phyloP scores from a whole-genome alignment of 1,139 yeast species.

The Debaryomyces nepalensis region DNA sequence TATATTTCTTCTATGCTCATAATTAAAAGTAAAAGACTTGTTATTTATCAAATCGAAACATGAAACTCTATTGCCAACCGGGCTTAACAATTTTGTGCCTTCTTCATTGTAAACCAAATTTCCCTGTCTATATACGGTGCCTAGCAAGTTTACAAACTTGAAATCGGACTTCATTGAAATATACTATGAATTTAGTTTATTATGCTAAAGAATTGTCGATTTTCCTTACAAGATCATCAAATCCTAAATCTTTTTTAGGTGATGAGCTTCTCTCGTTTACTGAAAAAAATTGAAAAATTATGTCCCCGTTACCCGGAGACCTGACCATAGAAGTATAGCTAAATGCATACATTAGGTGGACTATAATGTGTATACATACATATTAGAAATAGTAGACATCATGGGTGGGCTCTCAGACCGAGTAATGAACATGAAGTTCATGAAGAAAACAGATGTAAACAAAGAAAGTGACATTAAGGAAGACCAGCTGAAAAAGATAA shows the following conservation, averaged over 20 bases:
- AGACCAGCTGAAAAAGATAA: conserved; percentile 41
- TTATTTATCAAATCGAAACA: conserved; percentile 86
- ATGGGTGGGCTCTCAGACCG: conserved; percentile 62
- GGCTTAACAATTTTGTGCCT: conserved; percentile 82
- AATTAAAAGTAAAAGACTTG: conserved; percentile 85
- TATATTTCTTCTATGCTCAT: conserved; percentile 90
- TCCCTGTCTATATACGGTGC: conserved; percentile 93
- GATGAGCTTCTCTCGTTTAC: conserved; percentile 18
- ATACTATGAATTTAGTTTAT: conserved; percentile 1
- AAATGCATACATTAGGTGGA: background rate
- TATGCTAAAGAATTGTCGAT: background rate
- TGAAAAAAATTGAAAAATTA: conserved; percentile 12
- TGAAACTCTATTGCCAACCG: conserved; percentile 92
- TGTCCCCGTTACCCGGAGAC: conserved; percentile 11
- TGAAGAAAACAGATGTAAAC: conserved; percentile 39
- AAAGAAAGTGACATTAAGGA: conserved; percentile 38
- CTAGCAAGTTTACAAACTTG: conserved; percentile 81
- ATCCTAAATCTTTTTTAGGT: conserved; percentile 11
- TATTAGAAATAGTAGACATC: too few relatives aligned
- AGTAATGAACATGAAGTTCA: conserved; percentile 75
- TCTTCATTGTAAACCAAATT: conserved; percentile 86
- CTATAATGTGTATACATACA: too few relatives aligned
- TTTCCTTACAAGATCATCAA: background rate
- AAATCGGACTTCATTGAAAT: conserved; percentile 49
- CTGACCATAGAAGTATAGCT: too few relatives aligned